Base-by-base conservation (phyloP, 2,329 filamentous ascomycete genomes). In the Fusarium sp. region DNA sequence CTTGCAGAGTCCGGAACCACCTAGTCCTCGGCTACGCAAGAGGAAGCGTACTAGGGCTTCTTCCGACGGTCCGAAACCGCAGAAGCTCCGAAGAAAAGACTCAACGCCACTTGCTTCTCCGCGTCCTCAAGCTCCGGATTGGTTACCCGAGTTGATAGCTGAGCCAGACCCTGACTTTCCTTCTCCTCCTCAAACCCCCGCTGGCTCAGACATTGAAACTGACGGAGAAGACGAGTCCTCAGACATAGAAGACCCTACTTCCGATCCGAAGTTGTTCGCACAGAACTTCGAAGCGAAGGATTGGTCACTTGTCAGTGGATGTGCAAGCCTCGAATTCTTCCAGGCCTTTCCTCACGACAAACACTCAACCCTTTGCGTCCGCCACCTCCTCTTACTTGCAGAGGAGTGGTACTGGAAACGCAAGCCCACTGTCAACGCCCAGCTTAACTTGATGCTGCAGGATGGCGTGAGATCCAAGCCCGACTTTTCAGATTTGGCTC, bases 291-390 rank as follows among this genome's bases (percentile, higher is more conserved):
- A 44, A 18, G n/a, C 53, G 10, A 30, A 18, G 18, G 19, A 48
- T 11, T 50, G 52, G 58, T 45, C 52, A 13, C 46, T 49, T 14
- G 30, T 41, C 5, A 48, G 23, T 19, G 30, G 16, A 50, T 21
- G 42, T n/a, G 25, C 25, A 13, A 43, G 19, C 26, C 44, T 71
- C 12, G 66, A 71, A 28, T 61, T 54, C 50, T 70, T 67, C 43
- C 69, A 67, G 21, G 69, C 62, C 26, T 70, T 70, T 49, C 69
- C 69, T 44, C 69, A 71, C 19, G 61, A 70, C 39, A 62, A 37
- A 18, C n/a, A 43, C 21, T 54, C 69, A 23, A 67, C 69, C n/a
- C 56, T 72, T 28, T 71, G 69, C 8, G 26, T 34, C 9, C 10
- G 8, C 11, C 69, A 71, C 34, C 70, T 71, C 11, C 28, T 65